Percentiles rank a stretch among this genome's conserved stretches.
Evolutionary conservation across 2,329 filamentous ascomycete genomes (phyloP).

Genomic region (Beauveria australis): DNA sequence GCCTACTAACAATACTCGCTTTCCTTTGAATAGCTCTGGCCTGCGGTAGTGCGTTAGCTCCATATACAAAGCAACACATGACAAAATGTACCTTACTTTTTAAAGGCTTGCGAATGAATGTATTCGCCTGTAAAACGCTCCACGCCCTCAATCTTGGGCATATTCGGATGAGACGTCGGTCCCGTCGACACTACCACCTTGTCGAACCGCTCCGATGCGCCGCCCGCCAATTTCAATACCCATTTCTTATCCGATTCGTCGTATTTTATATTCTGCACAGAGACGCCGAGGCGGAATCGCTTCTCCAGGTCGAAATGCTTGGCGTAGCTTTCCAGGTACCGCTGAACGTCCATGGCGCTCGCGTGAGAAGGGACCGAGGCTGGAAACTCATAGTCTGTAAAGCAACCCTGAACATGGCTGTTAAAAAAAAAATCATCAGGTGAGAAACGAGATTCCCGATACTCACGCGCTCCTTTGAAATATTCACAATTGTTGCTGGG

Average conservation of each 20-base stretch:
- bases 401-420: slow-evolving; percentile 19
- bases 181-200: slow-evolving; percentile 28
- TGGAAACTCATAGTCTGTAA: slow-evolving; percentile 28
- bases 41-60: slow-evolving; percentile 4
- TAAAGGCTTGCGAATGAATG: slow-evolving; percentile 31
- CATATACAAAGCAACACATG: no score
- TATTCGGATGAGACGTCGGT: slow-evolving; percentile 25
- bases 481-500: slow-evolving; percentile 23
- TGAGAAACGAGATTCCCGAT: background rate
- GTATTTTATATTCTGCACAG: slow-evolving; percentile 15
- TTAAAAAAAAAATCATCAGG: background rate
- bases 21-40: slow-evolving; percentile 27
- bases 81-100: slow-evolving; percentile 17
- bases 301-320: slow-evolving; percentile 23
- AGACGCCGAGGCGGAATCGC: slow-evolving; percentile 19
- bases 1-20: slow-evolving; percentile 36
- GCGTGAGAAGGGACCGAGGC: slow-evolving; percentile 19
- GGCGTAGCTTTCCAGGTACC: slow-evolving; percentile 26
- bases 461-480: slow-evolving; percentile 24
- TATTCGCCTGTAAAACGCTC: slow-evolving; percentile 30
- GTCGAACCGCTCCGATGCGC: slow-evolving; percentile 23
- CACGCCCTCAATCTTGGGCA: slow-evolving; percentile 27
- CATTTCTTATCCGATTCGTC: slow-evolving; percentile 18
- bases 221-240: slow-evolving; percentile 20
- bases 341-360: slow-evolving; percentile 19